Evolutionary conservation across 2,329 filamentous ascomycete species (phyloP).

Genomic region (Aspergillus sp.): DNA sequence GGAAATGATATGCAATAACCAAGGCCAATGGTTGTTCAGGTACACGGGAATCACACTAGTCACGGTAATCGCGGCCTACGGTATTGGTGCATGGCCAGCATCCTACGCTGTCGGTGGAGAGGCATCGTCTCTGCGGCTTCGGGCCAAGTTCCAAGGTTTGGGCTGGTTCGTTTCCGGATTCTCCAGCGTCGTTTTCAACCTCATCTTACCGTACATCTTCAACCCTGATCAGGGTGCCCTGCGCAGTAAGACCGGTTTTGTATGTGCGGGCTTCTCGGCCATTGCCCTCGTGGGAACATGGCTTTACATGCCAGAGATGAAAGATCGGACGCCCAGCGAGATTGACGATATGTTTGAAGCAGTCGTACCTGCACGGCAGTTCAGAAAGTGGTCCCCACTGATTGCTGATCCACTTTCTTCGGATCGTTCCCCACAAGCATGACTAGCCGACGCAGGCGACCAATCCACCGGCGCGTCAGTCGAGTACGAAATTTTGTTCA

Average conservation of each 20-base stretch:
- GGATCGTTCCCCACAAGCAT: neutral
- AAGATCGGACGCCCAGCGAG: constrained; percentile 50
- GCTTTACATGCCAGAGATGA: constrained; percentile 57
- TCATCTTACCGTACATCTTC: constrained; percentile 56
- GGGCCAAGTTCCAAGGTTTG: constrained; percentile 42
- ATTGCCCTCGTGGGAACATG: constrained; percentile 42
- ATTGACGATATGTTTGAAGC: constrained; percentile 48
- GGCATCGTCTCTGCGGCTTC: constrained; percentile 39
- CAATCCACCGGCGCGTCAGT: neutral
- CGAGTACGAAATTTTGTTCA: neutral
- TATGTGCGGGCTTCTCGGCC: constrained; percentile 41
- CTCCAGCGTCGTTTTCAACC: constrained; percentile 46
- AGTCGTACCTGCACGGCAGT: constrained; percentile 25
- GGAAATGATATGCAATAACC: neutral
- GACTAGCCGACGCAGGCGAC: neutral
- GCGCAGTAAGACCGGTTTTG: constrained; percentile 46
- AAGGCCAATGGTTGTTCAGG: constrained; percentile 28
- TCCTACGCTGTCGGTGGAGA: constrained; percentile 41
- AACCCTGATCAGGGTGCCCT: constrained; percentile 50
- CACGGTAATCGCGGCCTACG: constrained; percentile 45
- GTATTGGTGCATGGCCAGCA: constrained; percentile 39
- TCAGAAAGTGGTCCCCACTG: constrained; percentile 24
- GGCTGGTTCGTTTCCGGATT: constrained; percentile 48
- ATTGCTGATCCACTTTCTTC: neutral
- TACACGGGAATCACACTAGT: constrained; percentile 48